Conservation (phyloP, 768 basidiomycete genomes). For the Pisolithus microcarpus region DNA sequence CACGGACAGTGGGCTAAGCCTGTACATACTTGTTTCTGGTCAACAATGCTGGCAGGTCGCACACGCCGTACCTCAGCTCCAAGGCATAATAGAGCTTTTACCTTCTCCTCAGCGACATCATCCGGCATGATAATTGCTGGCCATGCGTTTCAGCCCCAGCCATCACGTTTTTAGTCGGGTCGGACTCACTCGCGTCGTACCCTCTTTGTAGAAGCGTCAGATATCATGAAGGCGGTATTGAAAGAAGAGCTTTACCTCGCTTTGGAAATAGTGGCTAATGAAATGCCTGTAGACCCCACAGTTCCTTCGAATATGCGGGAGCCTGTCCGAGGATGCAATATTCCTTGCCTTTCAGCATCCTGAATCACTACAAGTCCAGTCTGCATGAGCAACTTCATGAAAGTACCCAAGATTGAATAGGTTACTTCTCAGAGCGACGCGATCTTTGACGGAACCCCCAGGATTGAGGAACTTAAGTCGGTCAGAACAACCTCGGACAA, state of each 20-base stretch:
- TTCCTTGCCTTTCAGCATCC: slow-evolving; percentile 80
- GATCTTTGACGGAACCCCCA: slow-evolving; percentile 95
- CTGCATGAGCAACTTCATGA: background rate
- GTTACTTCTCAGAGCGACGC: slow-evolving; percentile 88
- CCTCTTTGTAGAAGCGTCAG: slow-evolving; percentile 43
- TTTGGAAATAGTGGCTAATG: slow-evolving; percentile 86
- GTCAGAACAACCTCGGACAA: background rate
- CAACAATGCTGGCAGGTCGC: slow-evolving; percentile 92
- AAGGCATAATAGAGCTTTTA: slow-evolving; percentile 71
- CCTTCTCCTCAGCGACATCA: slow-evolving; percentile 87
- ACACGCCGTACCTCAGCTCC: slow-evolving; percentile 89
- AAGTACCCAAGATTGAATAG: background rate
- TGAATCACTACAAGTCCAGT: slow-evolving; percentile 66
- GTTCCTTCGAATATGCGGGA: slow-evolving; percentile 97
- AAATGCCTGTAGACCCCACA: slow-evolving; percentile 93
- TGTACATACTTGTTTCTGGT: slow-evolving; percentile 77
- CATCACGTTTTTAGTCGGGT: background rate
- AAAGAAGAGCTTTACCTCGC: slow-evolving; percentile 51
- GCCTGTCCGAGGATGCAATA: slow-evolving; percentile 78
- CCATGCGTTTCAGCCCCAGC: background rate
- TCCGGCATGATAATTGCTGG: slow-evolving; percentile 87
- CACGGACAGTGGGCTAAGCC: background rate
- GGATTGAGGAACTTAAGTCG: slow-evolving; percentile 80
- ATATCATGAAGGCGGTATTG: background rate
- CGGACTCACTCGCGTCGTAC: slow-evolving; percentile 68